phyloP scores from a whole-genome alignment of 2,329 filamentous ascomycete genomes.

The Neopestalotiopsis sp. region DNA sequence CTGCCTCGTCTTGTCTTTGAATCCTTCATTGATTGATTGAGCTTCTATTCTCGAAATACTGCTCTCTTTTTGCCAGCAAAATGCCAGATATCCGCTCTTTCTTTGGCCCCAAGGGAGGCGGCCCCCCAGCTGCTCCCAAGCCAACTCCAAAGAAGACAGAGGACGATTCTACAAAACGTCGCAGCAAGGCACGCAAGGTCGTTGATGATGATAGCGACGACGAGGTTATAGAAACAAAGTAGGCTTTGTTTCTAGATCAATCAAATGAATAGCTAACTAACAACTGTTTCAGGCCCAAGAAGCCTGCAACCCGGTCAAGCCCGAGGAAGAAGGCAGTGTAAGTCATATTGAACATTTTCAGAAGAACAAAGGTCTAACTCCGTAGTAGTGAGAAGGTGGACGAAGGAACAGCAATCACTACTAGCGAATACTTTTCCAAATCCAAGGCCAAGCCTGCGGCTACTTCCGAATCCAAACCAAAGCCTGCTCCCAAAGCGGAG shows the following conservation, averaged over 20 bases:
- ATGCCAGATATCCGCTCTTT: constrained; percentile 96
- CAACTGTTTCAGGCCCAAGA: constrained; percentile 53
- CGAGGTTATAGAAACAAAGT: constrained; percentile 66
- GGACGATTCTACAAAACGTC: constrained; percentile 48
- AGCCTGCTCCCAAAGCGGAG: constrained; percentile 46
- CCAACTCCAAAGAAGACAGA: constrained; percentile 51
- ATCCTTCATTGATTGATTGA: neutral
- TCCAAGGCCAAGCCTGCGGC: constrained; percentile 45
- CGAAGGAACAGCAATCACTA: constrained; percentile 57
- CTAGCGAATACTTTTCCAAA: constrained; percentile 63
- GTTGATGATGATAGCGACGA: constrained; percentile 84
- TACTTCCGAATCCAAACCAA: constrained; percentile 45
- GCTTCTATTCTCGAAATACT: neutral
- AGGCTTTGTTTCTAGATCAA: constrained; percentile 29
- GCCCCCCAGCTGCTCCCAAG: constrained; percentile 50
- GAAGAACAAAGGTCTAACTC: neutral
- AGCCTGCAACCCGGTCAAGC: constrained; percentile 53
- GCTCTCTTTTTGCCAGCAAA: neutral
- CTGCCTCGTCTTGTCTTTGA: neutral
- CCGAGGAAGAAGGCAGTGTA: constrained; percentile 62
- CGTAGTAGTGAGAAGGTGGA: constrained; percentile 43
- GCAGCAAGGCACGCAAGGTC: constrained; percentile 67
- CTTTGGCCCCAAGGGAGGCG: constrained; percentile 77
- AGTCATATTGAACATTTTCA: constrained; percentile 26
- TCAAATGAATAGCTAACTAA: constrained; percentile 21